phyloP scores from a whole-genome alignment of 106 monocot genomes.

The Dioscorea dumetorum region DNA sequence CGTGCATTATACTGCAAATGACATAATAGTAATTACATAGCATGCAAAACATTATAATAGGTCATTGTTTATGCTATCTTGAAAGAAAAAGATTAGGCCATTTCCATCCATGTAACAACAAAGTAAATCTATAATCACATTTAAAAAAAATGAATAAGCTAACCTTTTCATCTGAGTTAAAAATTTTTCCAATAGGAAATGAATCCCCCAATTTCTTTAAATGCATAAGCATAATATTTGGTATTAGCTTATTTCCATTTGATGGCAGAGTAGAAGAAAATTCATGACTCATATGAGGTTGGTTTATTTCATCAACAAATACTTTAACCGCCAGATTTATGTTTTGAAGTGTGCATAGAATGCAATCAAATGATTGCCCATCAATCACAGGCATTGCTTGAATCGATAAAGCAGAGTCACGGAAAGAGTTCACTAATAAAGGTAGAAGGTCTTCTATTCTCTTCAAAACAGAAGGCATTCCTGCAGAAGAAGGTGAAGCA shows the following conservation, averaged over 20 bases:
- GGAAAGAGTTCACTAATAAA: slow-evolving; percentile 59
- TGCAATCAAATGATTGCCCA: slow-evolving; percentile 51
- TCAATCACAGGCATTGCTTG: slow-evolving; percentile 24
- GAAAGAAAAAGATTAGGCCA: background rate
- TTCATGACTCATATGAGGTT: slow-evolving; percentile 2
- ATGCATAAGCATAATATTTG: slow-evolving; percentile 12
- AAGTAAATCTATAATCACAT: background rate
- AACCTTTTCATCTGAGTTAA: slow-evolving; percentile 45
- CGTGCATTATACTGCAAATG: too few species aligned
- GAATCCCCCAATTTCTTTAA: slow-evolving; percentile 58
- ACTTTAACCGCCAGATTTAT: slow-evolving; percentile 46
- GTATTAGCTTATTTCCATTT: slow-evolving; percentile 6
- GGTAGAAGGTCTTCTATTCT: slow-evolving; percentile 72
- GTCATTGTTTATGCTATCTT: too few species aligned
- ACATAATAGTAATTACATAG: too few species aligned
- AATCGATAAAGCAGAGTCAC: slow-evolving; percentile 45
- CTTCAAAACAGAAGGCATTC: slow-evolving; percentile 15
- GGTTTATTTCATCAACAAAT: slow-evolving; percentile 22
- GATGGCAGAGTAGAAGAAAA: background rate
- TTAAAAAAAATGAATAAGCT: slow-evolving; percentile 3
- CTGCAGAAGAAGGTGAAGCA: slow-evolving; percentile 18
- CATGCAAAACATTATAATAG: too few species aligned
- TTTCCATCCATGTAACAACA: background rate
- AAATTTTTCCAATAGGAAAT: slow-evolving; percentile 48
- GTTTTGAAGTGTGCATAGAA: slow-evolving; percentile 48